Percentiles rank a stretch among this genome's conserved stretches.
phyloP scores from a whole-genome alignment of 2,329 filamentous ascomycete species.

The Pleurostoma richardsiae region DNA sequence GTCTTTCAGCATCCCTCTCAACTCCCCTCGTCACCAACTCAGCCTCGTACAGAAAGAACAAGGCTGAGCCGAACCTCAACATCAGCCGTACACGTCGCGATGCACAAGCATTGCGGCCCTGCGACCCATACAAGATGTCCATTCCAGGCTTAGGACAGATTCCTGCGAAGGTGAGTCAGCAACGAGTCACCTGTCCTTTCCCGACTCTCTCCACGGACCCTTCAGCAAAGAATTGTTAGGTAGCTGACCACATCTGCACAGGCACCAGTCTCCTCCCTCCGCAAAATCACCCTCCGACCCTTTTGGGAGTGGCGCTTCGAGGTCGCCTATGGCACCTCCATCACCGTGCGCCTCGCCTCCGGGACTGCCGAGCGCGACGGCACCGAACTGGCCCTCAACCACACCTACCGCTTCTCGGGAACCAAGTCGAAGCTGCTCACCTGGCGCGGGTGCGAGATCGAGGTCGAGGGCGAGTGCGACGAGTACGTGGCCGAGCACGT shows the following conservation, averaged over 20 bases:
- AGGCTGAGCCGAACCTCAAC: slow-evolving; percentile 5
- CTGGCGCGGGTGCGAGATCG: slow-evolving; percentile 84
- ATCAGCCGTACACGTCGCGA: slow-evolving; percentile 4
- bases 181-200: slow-evolving; percentile 7
- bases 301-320: slow-evolving; percentile 78
- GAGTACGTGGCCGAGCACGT: slow-evolving; percentile 56
- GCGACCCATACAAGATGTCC: slow-evolving; percentile 46
- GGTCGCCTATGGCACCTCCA: slow-evolving; percentile 45
- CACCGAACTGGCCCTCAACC: slow-evolving; percentile 80
- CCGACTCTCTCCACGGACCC: too few relatives aligned
- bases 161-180: slow-evolving; percentile 46
- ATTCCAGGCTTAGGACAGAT: slow-evolving; percentile 70
- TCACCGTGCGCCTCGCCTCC: slow-evolving; percentile 58
- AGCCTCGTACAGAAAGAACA: slow-evolving; percentile 1
- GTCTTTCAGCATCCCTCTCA: background rate
- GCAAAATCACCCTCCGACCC: slow-evolving; percentile 49
- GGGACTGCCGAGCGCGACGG: slow-evolving; percentile 93
- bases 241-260: slow-evolving; percentile 10
- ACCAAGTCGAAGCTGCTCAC: slow-evolving; percentile 86
- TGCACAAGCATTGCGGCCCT: slow-evolving; percentile 6
- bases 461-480: slow-evolving; percentile 61
- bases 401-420: slow-evolving; percentile 75
- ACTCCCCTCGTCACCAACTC: background rate
- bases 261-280: slow-evolving; percentile 33
- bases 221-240: too few relatives aligned